Evolutionary conservation across 768 basidiomycete species (phyloP).

Genomic region (Trametes coccinea): DNA sequence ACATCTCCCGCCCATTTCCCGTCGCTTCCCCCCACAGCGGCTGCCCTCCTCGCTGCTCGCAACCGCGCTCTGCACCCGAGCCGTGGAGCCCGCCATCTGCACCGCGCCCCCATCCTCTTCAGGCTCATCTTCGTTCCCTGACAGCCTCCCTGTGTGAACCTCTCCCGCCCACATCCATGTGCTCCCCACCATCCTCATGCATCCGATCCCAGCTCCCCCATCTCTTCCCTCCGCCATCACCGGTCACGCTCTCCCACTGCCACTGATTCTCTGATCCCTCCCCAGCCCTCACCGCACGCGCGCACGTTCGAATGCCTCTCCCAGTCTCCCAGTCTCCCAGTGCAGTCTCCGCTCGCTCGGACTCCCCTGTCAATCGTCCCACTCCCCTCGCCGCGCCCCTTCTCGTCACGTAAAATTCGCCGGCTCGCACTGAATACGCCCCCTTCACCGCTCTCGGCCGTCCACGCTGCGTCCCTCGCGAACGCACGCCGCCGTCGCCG

Average conservation of each 20-base stretch:
- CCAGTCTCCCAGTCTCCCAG: neutral
- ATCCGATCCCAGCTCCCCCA: neutral
- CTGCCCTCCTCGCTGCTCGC: neutral
- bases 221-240: neutral
- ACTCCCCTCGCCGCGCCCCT: neutral
- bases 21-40: neutral
- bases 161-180: conserved; percentile 1
- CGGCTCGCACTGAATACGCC: neutral
- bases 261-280: neutral
- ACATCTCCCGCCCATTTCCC: conserved; percentile 1
- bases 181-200: conserved; percentile 16
- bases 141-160: conserved; percentile 16
- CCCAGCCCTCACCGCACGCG: neutral
- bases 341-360: conserved; percentile 18
- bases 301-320: conserved; percentile 5
- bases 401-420: conserved; percentile 7
- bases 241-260: neutral
- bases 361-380: conserved; percentile 12
- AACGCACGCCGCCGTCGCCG: neutral
- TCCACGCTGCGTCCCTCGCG: neutral
- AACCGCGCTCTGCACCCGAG: neutral
- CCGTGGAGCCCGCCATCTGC: neutral
- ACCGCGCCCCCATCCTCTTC: neutral
- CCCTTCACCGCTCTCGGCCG: too few species aligned
- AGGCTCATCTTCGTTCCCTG: conserved; percentile 13